Percentiles rank a stretch among this genome's conserved stretches.
Evolutionary conservation across 352 stramenopile genomes (phyloP).

Genomic region (Globisporangium rhizosaccharum): DNA sequence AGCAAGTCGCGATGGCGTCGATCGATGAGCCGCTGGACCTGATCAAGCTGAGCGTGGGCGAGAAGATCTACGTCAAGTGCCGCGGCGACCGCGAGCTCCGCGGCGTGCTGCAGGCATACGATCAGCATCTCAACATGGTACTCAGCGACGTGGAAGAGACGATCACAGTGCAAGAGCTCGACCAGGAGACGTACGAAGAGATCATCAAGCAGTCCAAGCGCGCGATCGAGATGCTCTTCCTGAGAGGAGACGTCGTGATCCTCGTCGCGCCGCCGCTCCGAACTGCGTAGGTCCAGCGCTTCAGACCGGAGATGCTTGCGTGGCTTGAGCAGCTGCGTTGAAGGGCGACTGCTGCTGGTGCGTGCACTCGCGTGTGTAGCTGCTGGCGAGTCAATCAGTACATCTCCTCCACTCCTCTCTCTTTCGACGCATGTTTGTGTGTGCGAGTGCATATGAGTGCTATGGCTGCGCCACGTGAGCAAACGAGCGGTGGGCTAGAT

Average conservation of each 20-base stretch:
- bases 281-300: constrained; percentile 55
- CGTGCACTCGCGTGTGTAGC: neutral
- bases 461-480: neutral
- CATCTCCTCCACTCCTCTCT: neutral
- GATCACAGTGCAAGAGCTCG: constrained; percentile 94
- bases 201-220: constrained; percentile 95
- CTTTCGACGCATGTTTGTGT: neutral
- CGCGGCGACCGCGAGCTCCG: constrained; percentile 95
- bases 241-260: constrained; percentile 98
- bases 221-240: constrained; percentile 98
- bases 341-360: neutral
- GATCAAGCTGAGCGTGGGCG: constrained; percentile 97
- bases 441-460: too few relatives aligned
- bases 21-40: constrained; percentile 97
- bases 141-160: constrained; percentile 98
- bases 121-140: constrained; percentile 99
- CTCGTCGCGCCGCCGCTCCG: constrained; percentile 96
- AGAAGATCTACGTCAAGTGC: constrained; percentile 99
- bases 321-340: neutral
- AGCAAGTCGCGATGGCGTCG: constrained; percentile 49
- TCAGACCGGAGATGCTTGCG: neutral
- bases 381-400: neutral
- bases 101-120: constrained; percentile 97
- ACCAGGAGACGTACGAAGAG: constrained; percentile 98
- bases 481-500: neutral